Percentiles rank a stretch among this genome's conserved stretches.
Conservation (phyloP, 2,329 filamentous ascomycete species). For the Trichophyton verrucosum region DNA sequence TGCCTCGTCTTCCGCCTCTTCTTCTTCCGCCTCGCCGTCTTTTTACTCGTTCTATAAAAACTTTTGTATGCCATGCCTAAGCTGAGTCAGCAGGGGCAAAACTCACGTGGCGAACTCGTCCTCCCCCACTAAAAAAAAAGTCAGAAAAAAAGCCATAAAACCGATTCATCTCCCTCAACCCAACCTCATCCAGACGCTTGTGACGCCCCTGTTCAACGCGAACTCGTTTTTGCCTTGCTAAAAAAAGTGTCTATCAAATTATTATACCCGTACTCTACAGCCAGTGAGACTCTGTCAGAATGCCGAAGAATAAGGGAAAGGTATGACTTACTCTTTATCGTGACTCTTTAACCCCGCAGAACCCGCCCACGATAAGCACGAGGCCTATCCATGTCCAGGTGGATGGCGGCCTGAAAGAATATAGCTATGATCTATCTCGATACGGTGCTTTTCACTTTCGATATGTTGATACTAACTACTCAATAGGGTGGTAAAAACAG, state of each 20-base stretch:
- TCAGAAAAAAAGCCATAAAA: not conserved
- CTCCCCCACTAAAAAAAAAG: not conserved
- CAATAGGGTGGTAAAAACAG: conserved; percentile 88
- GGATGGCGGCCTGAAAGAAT: not conserved
- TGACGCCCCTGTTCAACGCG: not conserved
- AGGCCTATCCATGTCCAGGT: conserved; percentile 8
- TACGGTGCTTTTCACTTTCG: not conserved
- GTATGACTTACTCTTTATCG: conserved; percentile 40
- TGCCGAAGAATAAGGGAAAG: conserved; percentile 99
- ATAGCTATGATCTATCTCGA: not conserved
- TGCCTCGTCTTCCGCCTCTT: not conserved
- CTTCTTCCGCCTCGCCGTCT: not conserved
- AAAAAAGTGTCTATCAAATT: not conserved
- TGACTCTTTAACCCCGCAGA: conserved; percentile 14
- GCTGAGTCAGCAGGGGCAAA: not conserved
- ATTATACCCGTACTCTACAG: not conserved
- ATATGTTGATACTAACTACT: not conserved
- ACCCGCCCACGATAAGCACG: conserved; percentile 2
- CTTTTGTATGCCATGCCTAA: not conserved
- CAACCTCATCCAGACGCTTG: not conserved
- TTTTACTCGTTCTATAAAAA: not conserved
- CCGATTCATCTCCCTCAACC: not conserved
- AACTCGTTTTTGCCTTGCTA: not conserved
- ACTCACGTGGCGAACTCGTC: not conserved
- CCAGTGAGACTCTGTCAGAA: conserved; percentile 36